phyloP scores from a whole-genome alignment of 73 alveolate genomes.

The Durusdinium trenchii region DNA sequence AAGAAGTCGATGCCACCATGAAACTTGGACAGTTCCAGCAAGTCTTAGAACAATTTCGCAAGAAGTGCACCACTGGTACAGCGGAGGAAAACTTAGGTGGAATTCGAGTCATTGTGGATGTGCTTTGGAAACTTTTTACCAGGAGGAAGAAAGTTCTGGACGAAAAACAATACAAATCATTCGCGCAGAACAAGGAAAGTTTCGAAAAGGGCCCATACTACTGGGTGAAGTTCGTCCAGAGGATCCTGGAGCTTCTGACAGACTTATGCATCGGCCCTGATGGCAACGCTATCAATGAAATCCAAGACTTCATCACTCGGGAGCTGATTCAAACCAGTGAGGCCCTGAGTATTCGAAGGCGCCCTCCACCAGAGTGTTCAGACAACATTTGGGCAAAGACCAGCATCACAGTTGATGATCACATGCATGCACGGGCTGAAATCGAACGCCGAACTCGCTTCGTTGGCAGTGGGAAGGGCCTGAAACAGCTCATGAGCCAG shows the following conservation, averaged over 20 bases:
- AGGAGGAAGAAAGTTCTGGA: constrained; percentile 70
- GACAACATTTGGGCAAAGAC: constrained; percentile 87
- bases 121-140: constrained; percentile 84
- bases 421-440: constrained; percentile 75
- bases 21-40: constrained; percentile 91
- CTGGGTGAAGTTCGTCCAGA: constrained; percentile 80
- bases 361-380: constrained; percentile 82
- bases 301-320: constrained; percentile 80
- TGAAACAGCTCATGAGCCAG: constrained; percentile 77
- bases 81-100: constrained; percentile 88
- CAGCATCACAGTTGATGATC: constrained; percentile 73
- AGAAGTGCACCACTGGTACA: constrained; percentile 74
- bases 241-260: constrained; percentile 77
- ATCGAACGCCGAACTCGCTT: constrained; percentile 45
- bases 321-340: constrained; percentile 82
- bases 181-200: constrained; percentile 72
- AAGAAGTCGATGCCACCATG: constrained; percentile 39
- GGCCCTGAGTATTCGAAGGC: constrained; percentile 77
- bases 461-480: constrained; percentile 77
- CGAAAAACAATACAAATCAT: constrained; percentile 63
- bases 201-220: constrained; percentile 83
- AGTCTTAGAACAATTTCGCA: constrained; percentile 77
- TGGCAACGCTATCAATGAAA: constrained; percentile 89
- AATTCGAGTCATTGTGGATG: constrained; percentile 81
- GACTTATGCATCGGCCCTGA: constrained; percentile 87